A percentile compares a stretch with the other conserved stretches of the same genome.
These are phyloP conservation scores for Lentinula sp. DNA, from an alignment of 768 basidiomycete species.

Conservation along the genomic window DNA sequence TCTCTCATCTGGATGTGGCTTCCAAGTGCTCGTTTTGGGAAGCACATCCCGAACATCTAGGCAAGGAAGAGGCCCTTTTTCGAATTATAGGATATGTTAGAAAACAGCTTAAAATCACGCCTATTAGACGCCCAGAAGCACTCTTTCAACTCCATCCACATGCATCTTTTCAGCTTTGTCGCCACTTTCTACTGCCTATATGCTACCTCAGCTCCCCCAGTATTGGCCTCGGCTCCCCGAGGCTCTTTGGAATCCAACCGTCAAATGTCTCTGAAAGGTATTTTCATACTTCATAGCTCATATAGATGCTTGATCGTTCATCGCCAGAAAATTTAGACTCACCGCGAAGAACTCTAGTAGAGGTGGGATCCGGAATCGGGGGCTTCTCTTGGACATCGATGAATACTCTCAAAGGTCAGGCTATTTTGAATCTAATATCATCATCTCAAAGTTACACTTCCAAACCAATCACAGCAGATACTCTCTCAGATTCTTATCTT, in stretches of 20 bases:
- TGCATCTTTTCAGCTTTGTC: not conserved
- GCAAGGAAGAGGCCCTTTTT: too few species aligned
- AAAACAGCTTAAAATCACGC: too few species aligned
- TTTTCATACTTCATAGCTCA: not conserved
- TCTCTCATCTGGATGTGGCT: too few species aligned
- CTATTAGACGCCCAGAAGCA: constrained; percentile 18
- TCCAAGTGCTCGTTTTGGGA: too few species aligned
- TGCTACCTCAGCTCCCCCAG: not conserved
- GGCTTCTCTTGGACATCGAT: not conserved
- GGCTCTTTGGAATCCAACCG: not conserved
- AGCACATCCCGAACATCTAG: constrained; percentile 21
- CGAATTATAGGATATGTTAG: too few species aligned
- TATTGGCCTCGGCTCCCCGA: not conserved
- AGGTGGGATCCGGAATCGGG: not conserved
- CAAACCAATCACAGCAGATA: not conserved
- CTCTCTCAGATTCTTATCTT: not conserved
- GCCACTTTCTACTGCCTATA: not conserved
- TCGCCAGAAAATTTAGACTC: not conserved
- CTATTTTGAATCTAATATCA: too few species aligned
- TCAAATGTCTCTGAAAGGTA: not conserved
- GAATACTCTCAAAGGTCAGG: not conserved
- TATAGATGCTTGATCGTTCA: too few species aligned
- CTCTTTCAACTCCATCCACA: not conserved
- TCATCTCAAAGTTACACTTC: too few species aligned
- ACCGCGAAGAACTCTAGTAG: not conserved